Conservation (phyloP, 2,329 filamentous ascomycete species). For the Exophiala sp. region DNA sequence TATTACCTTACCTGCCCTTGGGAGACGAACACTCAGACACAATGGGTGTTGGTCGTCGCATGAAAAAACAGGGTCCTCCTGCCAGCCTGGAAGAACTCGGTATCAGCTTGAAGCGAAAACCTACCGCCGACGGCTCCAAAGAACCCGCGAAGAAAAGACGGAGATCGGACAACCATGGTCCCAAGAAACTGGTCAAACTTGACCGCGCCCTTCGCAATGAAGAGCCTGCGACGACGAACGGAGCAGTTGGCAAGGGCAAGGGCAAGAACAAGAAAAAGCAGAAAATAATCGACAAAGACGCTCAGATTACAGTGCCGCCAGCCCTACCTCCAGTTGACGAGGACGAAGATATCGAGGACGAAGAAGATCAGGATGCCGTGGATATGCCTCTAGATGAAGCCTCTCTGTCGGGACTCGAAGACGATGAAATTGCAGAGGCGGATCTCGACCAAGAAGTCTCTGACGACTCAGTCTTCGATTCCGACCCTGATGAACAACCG, state of each 20-base stretch:
- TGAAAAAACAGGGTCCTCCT: slow-evolving; percentile 91
- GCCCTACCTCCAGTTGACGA: slow-evolving; percentile 36
- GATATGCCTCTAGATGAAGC: slow-evolving; percentile 46
- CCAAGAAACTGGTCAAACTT: slow-evolving; percentile 40
- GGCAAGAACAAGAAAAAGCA: slow-evolving; percentile 34
- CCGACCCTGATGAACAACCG: slow-evolving; percentile 55
- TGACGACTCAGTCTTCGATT: slow-evolving; percentile 61
- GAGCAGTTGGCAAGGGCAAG: slow-evolving; percentile 31
- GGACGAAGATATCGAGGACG: slow-evolving; percentile 37
- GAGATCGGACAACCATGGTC: slow-evolving; percentile 42
- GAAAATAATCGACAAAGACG: slow-evolving; percentile 31
- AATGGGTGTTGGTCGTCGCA: slow-evolving; percentile 86
- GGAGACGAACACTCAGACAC: neutral
- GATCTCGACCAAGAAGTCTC: slow-evolving; percentile 40
- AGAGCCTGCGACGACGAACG: slow-evolving; percentile 30
- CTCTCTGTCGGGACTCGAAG: slow-evolving; percentile 22
- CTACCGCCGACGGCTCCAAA: slow-evolving; percentile 59
- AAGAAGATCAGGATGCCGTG: slow-evolving; percentile 38
- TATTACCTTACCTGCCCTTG: neutral
- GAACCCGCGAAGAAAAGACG: slow-evolving; percentile 60
- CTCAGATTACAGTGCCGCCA: slow-evolving; percentile 27
- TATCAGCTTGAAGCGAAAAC: slow-evolving; percentile 74
- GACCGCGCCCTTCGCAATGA: slow-evolving; percentile 31
- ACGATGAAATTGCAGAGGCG: slow-evolving; percentile 29
- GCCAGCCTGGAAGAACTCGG: slow-evolving; percentile 68